These are phyloP conservation scores for Camelina laxa DNA, from an alignment of 345 rosid species.

Conservation along the genomic window DNA sequence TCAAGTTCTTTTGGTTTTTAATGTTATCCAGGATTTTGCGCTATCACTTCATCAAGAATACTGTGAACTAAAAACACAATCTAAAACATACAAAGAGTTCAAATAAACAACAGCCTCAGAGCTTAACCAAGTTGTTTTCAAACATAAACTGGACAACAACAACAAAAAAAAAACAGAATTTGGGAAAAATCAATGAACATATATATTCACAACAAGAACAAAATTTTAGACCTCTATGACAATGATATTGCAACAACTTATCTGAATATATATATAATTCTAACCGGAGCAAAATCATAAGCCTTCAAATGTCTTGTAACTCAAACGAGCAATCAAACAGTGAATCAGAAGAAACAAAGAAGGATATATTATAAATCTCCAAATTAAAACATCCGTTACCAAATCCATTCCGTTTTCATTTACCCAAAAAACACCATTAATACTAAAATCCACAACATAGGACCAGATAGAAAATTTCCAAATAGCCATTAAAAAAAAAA, in stretches of 20 bases:
- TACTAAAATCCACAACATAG: background rate
- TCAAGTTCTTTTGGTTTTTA: background rate
- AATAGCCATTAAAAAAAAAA: background rate
- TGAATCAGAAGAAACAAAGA: conserved; percentile 1
- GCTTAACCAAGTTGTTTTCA: conserved; percentile 12
- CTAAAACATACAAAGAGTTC: background rate
- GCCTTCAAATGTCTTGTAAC: conserved; percentile 15
- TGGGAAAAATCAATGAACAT: background rate
- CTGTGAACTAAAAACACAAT: background rate
- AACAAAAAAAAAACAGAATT: background rate
- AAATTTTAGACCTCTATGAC: background rate
- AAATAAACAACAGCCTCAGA: conserved; percentile 16
- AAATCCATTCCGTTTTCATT: background rate
- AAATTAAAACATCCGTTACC: background rate
- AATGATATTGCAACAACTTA: background rate
- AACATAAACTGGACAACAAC: background rate
- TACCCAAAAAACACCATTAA: background rate
- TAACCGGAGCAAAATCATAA: conserved; percentile 9
- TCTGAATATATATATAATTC: too few species aligned
- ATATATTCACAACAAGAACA: background rate
- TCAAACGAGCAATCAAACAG: conserved; percentile 24
- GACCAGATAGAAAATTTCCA: background rate
- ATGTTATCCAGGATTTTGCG: conserved; percentile 2
- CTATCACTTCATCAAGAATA: background rate
- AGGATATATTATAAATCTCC: background rate